These are phyloP conservation scores for Aquilaria sinensis DNA, from an alignment of 345 rosid genomes.

Conservation along the genomic window DNA sequence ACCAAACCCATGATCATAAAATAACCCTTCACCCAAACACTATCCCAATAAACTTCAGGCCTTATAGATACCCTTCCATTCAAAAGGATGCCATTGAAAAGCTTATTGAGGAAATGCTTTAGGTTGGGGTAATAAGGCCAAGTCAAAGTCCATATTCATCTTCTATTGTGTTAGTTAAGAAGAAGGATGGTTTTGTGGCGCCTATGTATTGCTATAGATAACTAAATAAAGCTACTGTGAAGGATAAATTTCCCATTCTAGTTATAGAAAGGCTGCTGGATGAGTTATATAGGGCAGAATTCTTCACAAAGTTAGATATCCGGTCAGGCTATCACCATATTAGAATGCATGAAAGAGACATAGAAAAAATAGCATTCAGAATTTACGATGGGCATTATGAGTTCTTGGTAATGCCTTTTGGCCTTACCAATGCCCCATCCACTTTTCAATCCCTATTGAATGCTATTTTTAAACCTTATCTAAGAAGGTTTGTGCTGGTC, in stretches of 20 bases:
- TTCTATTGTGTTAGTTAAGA: background rate
- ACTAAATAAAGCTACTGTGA: background rate
- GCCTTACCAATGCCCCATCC: background rate
- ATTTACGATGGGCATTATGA: too few relatives aligned
- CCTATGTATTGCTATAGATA: background rate
- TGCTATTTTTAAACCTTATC: background rate
- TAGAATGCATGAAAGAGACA: background rate
- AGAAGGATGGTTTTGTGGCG: background rate
- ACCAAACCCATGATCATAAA: background rate
- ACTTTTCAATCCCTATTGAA: background rate
- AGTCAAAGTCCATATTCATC: background rate
- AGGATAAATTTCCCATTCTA: background rate
- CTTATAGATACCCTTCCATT: background rate
- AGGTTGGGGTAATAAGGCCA: background rate
- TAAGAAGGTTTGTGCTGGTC: background rate
- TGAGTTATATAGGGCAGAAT: background rate
- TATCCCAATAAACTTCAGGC: background rate
- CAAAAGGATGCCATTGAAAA: background rate
- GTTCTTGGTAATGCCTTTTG: too few relatives aligned
- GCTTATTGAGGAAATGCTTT: background rate
- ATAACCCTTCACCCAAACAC: background rate
- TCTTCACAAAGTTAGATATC: background rate
- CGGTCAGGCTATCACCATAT: background rate
- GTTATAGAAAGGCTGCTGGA: background rate
- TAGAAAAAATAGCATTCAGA: background rate